Evolutionary conservation across 768 basidiomycete genomes (phyloP).

Genomic region (Fistulinella prunicolor): DNA sequence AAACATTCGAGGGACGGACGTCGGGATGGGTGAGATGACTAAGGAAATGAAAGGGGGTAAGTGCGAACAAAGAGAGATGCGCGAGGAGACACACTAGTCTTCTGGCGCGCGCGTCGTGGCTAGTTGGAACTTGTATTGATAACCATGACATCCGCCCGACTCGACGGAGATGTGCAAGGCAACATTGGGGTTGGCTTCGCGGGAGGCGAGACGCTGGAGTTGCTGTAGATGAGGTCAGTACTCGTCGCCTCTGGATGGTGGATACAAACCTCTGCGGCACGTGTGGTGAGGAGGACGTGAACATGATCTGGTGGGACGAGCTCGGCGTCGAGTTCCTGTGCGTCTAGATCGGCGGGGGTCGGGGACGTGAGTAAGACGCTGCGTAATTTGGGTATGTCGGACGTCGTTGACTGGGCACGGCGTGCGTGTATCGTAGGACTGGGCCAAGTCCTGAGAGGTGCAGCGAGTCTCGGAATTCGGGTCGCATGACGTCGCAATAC

Average conservation of each 20-base stretch:
- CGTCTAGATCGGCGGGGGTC: constrained; percentile 49
- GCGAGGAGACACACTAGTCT: constrained; percentile 69
- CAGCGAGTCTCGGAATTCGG: not conserved
- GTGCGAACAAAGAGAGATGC: not conserved
- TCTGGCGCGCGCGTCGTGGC: constrained; percentile 59
- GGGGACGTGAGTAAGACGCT: constrained; percentile 51
- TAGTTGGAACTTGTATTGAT: constrained; percentile 91
- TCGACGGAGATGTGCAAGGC: constrained; percentile 84
- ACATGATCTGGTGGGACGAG: constrained; percentile 52
- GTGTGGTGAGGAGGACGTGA: constrained; percentile 59
- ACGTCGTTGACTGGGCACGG: not conserved
- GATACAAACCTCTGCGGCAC: constrained; percentile 66
- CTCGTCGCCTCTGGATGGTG: not conserved
- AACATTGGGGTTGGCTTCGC: constrained; percentile 58
- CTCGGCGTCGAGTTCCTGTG: constrained; percentile 64
- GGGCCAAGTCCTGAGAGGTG: too few relatives aligned
- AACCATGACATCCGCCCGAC: constrained; percentile 95
- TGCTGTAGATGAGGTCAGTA: constrained; percentile 48
- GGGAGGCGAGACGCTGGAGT: constrained; percentile 61
- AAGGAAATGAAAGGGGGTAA: not conserved
- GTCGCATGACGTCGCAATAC: not conserved
- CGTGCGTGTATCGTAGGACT: too few relatives aligned
- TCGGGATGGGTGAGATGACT: constrained; percentile 74
- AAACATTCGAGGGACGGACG: constrained; percentile 67
- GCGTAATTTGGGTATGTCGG: constrained; percentile 44